Evolutionary conservation across 2,329 filamentous ascomycete species (phyloP).

Genomic region (Aspergillus fumigatiaffinis): DNA sequence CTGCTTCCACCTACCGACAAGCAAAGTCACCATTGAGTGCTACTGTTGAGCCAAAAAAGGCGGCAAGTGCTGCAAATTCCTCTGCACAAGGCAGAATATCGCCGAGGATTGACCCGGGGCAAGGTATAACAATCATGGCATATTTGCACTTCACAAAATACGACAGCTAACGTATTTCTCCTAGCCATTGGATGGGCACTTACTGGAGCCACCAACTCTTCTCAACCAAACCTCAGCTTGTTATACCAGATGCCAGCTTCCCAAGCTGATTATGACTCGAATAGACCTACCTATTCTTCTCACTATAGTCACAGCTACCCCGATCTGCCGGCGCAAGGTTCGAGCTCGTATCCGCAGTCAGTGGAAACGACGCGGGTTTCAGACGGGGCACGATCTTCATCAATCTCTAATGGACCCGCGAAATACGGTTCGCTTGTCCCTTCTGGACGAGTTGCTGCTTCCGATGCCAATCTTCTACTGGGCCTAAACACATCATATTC

Average conservation of each 20-base stretch:
- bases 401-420: constrained; percentile 16
- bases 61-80: constrained; percentile 22
- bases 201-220: constrained; percentile 82
- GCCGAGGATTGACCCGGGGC: constrained; percentile 48
- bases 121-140: constrained; percentile 41
- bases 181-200: constrained; percentile 76
- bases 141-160: not conserved
- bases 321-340: constrained; percentile 18
- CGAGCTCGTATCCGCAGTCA: constrained; percentile 27
- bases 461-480: constrained; percentile 41
- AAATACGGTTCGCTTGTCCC: constrained; percentile 36
- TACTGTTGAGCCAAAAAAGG: constrained; percentile 19
- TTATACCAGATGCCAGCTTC: constrained; percentile 63
- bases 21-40: constrained; percentile 29
- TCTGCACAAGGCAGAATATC: constrained; percentile 35
- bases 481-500: constrained; percentile 47
- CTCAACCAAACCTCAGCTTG: constrained; percentile 76
- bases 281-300: constrained; percentile 27
- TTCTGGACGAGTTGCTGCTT: constrained; percentile 37
- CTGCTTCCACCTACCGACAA: constrained; percentile 48
- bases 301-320: constrained; percentile 30
- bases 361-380: constrained; percentile 29
- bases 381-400: constrained; percentile 13
- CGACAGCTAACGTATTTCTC: constrained; percentile 41
- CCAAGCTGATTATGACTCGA: constrained; percentile 20